phyloP scores from a whole-genome alignment of 495 filamentous ascomycete species.

The Neurospora pannonica region DNA sequence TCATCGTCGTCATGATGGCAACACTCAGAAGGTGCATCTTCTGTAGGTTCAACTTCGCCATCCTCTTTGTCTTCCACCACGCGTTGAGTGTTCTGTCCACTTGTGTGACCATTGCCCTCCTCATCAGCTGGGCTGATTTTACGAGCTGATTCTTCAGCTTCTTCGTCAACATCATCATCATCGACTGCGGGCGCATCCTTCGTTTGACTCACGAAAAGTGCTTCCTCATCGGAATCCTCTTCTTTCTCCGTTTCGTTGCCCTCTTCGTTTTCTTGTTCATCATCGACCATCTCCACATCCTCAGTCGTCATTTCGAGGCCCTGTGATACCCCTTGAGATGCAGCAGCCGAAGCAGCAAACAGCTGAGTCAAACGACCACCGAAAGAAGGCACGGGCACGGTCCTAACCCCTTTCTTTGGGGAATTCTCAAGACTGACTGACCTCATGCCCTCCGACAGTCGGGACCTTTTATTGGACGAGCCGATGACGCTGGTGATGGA shows the following conservation, averaged over 20 bases:
- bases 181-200: background rate
- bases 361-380: constrained; percentile 54
- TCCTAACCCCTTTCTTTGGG: constrained; percentile 2
- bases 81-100: background rate
- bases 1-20: constrained; percentile 14
- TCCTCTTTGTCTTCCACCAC: background rate
- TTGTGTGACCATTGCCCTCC: background rate
- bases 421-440: constrained; percentile 1
- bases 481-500: constrained; percentile 54
- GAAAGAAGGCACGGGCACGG: constrained; percentile 38
- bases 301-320: constrained; percentile 15
- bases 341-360: constrained; percentile 60
- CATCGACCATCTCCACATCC: constrained; percentile 19
- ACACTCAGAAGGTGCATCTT: constrained; percentile 6
- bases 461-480: constrained; percentile 31
- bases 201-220: background rate
- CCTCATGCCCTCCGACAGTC: constrained; percentile 9
- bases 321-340: constrained; percentile 19
- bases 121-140: background rate
- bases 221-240: constrained; percentile 11
- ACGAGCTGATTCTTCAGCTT: constrained; percentile 9
- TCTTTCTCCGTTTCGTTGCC: constrained; percentile 16
- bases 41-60: background rate
- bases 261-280: constrained; percentile 13
- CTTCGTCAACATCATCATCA: constrained; percentile 1